Evolutionary conservation across 257 asterid species (phyloP).

Genomic region (Solanum appendiculatum): DNA sequence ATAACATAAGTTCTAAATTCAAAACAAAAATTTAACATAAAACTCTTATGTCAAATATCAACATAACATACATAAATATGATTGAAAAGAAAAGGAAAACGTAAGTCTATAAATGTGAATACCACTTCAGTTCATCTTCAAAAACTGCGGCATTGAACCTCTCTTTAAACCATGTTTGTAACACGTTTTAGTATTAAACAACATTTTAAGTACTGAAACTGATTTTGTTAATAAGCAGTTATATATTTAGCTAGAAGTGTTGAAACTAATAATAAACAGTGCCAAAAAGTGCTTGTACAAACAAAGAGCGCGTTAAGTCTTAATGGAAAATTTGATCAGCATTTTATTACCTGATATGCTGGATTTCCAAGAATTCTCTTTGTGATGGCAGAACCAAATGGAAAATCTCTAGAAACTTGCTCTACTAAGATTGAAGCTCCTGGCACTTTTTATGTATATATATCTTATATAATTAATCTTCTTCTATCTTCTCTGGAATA

Average conservation of each 20-base stretch:
- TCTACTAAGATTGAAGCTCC: conserved; percentile 15
- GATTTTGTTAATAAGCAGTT: background rate
- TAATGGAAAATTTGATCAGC: background rate
- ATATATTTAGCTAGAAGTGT: background rate
- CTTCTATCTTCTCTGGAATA: no score
- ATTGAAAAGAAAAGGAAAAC: no score
- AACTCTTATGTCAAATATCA: no score
- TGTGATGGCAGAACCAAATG: conserved; percentile 43
- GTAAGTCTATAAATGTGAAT: no score
- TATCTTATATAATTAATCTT: no score
- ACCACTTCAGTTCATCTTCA: conserved; percentile 40
- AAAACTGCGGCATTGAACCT: conserved; percentile 29
- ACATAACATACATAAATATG: no score
- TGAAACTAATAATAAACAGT: background rate
- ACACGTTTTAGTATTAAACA: background rate
- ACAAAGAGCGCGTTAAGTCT: background rate
- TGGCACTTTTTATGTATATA: conserved; percentile 6
- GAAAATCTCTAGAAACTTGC: conserved; percentile 34
- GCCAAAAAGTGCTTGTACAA: background rate
- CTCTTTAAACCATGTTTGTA: conserved; percentile 25
- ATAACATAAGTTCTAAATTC: no score
- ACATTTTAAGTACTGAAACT: background rate
- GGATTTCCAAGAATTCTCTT: conserved; percentile 26
- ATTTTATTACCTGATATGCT: conserved; percentile 20
- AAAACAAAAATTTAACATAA: no score